Base-by-base conservation (phyloP, 2,329 filamentous ascomycete genomes). In the Ophiostoma australiae region DNA sequence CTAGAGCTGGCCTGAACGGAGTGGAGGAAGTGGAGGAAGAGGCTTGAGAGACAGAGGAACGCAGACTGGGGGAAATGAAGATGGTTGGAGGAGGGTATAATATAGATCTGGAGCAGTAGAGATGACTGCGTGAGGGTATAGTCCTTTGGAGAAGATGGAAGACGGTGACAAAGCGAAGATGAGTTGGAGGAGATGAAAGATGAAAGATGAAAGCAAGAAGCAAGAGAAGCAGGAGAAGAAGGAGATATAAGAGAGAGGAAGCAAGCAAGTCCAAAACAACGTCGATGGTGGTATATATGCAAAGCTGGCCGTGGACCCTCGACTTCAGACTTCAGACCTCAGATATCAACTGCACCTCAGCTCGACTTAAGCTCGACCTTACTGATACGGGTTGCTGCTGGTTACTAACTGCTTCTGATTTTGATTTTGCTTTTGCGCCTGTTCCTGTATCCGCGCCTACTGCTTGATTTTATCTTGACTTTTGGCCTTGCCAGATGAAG, bases 201-300 rank as follows among this genome's bases (percentile, higher is more conserved):
- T 65, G 61, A 37, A 13, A 65, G 20, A 65, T 37, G 61, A 39
- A 13, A 37, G n/a, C 3, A 17, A 17, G 20, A 17, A 20, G 15
- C 15, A 17, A 39, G 15, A 35, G 39, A n/a, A 65, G 27, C 27
- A 13, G 31, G 20, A 37, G 17, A 63, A n/a, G 39, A 13, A 37
- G 11, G 20, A 58, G 20, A 58, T 31, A 31, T 31, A 31, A 31
- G 8, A 61, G 13, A 33, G 17, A 33, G 15, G 13, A 61, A 17
- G 27, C 27, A 37, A 63, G 27, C 11, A 68, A 31, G 31, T 20
- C 23, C 10, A 17, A 27, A 8, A 58, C n/a, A 15, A 7, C 27
- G 58, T 35, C 58, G 58, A 55, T 13, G 58, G 23, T 13, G 27
- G 23, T 63, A 63, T 63, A 63, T 63, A 63, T 63, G 58, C 58